These are phyloP conservation scores for Trypanosoma mega DNA, from an alignment of 208 protist species.

Conservation along the genomic window DNA sequence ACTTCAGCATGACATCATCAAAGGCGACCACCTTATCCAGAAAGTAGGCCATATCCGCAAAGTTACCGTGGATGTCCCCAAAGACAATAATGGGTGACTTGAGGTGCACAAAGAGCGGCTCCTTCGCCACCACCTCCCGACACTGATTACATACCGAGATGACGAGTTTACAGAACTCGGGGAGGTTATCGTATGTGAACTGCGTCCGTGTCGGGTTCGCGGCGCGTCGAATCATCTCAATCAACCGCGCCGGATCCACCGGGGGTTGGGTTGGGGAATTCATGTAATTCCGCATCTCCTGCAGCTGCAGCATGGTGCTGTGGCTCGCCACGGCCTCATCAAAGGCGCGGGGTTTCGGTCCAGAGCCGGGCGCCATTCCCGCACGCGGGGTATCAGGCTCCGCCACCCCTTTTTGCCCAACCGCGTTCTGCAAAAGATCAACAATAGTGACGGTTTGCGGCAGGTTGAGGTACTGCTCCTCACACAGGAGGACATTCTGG, in stretches of 20 bases:
- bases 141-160: slow-evolving; percentile 85
- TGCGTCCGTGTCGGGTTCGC: slow-evolving; percentile 68
- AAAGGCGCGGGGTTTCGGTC: slow-evolving; percentile 42
- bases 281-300: slow-evolving; percentile 88
- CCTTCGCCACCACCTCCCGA: slow-evolving; percentile 82
- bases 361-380: slow-evolving; percentile 35
- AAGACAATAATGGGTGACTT: slow-evolving; percentile 90
- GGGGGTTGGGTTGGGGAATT: slow-evolving; percentile 84
- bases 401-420: slow-evolving; percentile 74
- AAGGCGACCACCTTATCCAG: slow-evolving; percentile 87
- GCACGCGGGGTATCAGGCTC: slow-evolving; percentile 87
- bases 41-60: slow-evolving; percentile 92
- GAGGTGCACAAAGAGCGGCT: slow-evolving; percentile 86
- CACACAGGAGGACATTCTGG: slow-evolving; percentile 87
- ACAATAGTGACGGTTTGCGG: slow-evolving; percentile 88
- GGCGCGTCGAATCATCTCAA: slow-evolving; percentile 82
- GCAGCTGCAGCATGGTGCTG: slow-evolving; percentile 88
- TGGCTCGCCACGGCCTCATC: slow-evolving; percentile 88
- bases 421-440: slow-evolving; percentile 82
- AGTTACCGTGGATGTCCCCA: slow-evolving; percentile 94
- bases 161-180: slow-evolving; percentile 84
- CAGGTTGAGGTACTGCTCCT: slow-evolving; percentile 75
- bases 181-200: slow-evolving; percentile 83
- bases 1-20: slow-evolving; percentile 90
- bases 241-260: slow-evolving; percentile 77